These are phyloP conservation scores for Nannochloropsis gaditana DNA, from an alignment of 108 stramenopile species.

Conservation along the genomic window DNA sequence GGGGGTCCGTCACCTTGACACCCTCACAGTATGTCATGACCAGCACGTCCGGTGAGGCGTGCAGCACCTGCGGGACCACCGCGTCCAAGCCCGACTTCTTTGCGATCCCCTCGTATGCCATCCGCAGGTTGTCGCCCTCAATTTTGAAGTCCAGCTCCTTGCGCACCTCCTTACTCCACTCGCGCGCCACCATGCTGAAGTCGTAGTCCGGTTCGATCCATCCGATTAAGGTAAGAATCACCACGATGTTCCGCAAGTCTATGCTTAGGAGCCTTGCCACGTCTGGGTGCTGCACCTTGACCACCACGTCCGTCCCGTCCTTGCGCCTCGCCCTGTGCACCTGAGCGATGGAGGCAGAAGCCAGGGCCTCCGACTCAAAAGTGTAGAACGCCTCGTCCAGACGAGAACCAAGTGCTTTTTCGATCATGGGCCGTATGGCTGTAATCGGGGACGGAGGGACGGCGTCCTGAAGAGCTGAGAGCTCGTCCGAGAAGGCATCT, in stretches of 20 bases:
- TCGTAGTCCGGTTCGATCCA: slow-evolving; percentile 43
- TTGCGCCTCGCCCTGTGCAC: slow-evolving; percentile 80
- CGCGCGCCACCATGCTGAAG: slow-evolving; percentile 28
- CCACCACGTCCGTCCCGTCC: slow-evolving; percentile 64
- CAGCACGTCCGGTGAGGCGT: slow-evolving; percentile 26
- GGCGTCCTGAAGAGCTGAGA: slow-evolving; percentile 38
- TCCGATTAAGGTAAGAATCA: slow-evolving; percentile 29
- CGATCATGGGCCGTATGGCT: slow-evolving; percentile 65
- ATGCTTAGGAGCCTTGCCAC: slow-evolving; percentile 32
- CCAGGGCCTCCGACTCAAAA: slow-evolving; percentile 71
- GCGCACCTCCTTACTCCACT: slow-evolving; percentile 35
- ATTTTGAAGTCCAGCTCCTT: slow-evolving; percentile 40
- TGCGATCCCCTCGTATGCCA: slow-evolving; percentile 23
- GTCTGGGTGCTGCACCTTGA: slow-evolving; percentile 62
- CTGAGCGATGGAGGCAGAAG: slow-evolving; percentile 83
- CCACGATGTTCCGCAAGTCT: slow-evolving; percentile 35
- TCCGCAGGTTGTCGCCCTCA: slow-evolving; percentile 36
- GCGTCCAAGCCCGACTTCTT: slow-evolving; percentile 5
- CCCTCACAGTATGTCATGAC: slow-evolving; percentile 46
- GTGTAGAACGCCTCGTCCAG: slow-evolving; percentile 63
- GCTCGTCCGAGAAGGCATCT: slow-evolving; percentile 43
- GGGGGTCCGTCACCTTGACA: slow-evolving; percentile 41
- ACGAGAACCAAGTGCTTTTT: slow-evolving; percentile 64
- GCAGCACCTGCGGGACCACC: neutral
- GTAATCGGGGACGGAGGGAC: slow-evolving; percentile 33